phyloP scores from a whole-genome alignment of 1,284 basidiomycete genomes.

The Jaminaea rosea region DNA sequence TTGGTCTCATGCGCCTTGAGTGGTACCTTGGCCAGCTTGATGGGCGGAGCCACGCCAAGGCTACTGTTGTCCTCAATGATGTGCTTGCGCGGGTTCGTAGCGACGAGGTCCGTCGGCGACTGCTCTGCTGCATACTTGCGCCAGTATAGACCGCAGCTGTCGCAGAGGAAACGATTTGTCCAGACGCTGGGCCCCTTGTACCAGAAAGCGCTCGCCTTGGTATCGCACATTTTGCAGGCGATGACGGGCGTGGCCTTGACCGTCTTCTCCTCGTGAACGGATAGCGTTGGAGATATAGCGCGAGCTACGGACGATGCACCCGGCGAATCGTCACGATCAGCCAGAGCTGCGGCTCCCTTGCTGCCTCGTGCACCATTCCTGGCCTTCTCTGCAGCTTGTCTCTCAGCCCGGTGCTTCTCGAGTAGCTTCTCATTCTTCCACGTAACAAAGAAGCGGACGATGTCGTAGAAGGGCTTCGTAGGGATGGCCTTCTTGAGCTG shows the following conservation, averaged over 20 bases:
- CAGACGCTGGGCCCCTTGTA: constrained; percentile 36
- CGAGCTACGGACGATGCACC: constrained; percentile 23
- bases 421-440: constrained; percentile 12
- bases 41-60: constrained; percentile 38
- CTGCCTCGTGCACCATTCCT: not conserved
- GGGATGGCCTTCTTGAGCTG: constrained; percentile 66
- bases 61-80: constrained; percentile 19
- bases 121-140: constrained; percentile 43
- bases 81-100: constrained; percentile 25
- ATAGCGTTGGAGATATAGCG: constrained; percentile 32
- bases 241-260: not conserved
- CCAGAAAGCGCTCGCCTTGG: constrained; percentile 30
- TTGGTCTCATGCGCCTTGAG: too few relatives aligned
- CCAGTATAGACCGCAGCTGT: constrained; percentile 43
- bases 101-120: constrained; percentile 24
- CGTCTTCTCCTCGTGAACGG: constrained; percentile 17
- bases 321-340: constrained; percentile 1
- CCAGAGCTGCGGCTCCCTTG: constrained; percentile 2
- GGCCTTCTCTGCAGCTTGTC: not conserved
- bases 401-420: constrained; percentile 16
- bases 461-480: constrained; percentile 62
- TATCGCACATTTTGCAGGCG: constrained; percentile 37
- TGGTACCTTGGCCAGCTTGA: constrained; percentile 18
- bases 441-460: constrained; percentile 64
- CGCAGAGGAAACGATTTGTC: constrained; percentile 33